Evolutionary conservation across 768 basidiomycete genomes (phyloP).

Genomic region (Termitomyces sp.): DNA sequence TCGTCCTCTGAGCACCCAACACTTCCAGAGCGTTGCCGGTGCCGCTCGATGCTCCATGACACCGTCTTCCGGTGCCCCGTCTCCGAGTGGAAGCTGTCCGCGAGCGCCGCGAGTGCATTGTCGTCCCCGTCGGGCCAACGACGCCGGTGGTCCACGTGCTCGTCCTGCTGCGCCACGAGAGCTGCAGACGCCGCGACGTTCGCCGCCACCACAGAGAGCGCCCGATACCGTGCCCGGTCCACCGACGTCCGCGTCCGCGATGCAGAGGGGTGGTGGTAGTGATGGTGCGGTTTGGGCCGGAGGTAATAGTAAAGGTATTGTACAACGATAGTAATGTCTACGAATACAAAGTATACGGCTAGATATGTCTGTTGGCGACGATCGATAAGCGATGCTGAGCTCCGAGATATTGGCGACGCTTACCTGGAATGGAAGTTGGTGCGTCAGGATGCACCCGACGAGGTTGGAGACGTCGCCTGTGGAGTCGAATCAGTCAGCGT

Average conservation of each 20-base stretch:
- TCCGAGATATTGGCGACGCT: slow-evolving; percentile 1
- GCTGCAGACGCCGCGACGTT: slow-evolving; percentile 73
- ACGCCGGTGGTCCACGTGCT: slow-evolving; percentile 31
- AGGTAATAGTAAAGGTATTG: slow-evolving; percentile 83
- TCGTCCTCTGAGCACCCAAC: slow-evolving; percentile 33
- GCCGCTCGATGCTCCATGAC: slow-evolving; percentile 66
- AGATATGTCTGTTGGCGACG: slow-evolving; percentile 66
- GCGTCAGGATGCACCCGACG: slow-evolving; percentile 85
- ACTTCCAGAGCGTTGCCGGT: slow-evolving; percentile 40
- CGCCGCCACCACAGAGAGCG: slow-evolving; percentile 64
- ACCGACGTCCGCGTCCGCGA: slow-evolving; percentile 40
- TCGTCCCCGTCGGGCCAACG: slow-evolving; percentile 32
- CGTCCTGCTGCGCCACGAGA: slow-evolving; percentile 62
- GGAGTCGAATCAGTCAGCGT: not conserved
- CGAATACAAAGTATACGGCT: slow-evolving; percentile 84
- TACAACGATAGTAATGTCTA: slow-evolving; percentile 71
- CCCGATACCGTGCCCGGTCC: slow-evolving; percentile 65
- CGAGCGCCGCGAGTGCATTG: slow-evolving; percentile 51
- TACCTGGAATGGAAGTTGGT: slow-evolving; percentile 94
- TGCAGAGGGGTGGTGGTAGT: slow-evolving; percentile 38
- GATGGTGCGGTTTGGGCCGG: slow-evolving; percentile 22
- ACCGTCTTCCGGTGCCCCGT: slow-evolving; percentile 53
- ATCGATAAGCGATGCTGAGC: slow-evolving; percentile 1
- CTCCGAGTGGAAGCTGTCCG: slow-evolving; percentile 80
- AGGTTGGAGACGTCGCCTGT: slow-evolving; percentile 92